Percentiles rank a stretch among this genome's conserved stretches.
Conservation (phyloP, 345 rosid species). For the Anastatica hierochuntica region DNA sequence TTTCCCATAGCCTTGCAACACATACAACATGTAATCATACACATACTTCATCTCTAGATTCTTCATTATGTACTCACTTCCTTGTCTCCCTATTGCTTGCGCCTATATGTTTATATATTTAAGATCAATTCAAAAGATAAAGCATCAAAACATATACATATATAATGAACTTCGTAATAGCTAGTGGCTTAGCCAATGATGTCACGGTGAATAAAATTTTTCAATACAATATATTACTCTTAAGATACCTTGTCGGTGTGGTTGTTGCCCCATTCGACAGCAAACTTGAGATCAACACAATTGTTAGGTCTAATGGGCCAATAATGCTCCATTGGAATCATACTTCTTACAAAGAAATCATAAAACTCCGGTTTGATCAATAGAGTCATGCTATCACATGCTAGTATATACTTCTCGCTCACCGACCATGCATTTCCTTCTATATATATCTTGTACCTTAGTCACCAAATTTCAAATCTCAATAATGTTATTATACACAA, state of each 20-base stretch:
- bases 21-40: conserved; percentile 45
- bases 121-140: too few species aligned
- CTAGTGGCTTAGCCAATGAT: too few species aligned
- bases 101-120: too few species aligned
- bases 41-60: conserved; percentile 33
- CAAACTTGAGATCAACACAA: conserved; percentile 33
- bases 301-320: conserved; percentile 36
- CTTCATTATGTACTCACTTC: conserved; percentile 26
- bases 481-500: not conserved
- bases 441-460: conserved; percentile 39
- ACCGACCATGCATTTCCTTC: conserved; percentile 51
- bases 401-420: conserved; percentile 42
- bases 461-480: too few species aligned
- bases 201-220: too few species aligned
- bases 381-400: conserved; percentile 37
- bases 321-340: conserved; percentile 40
- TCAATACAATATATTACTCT: too few species aligned
- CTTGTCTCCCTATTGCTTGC: conserved; percentile 28
- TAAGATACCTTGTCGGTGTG: conserved; percentile 34
- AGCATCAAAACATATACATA: too few species aligned
- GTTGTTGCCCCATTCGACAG: conserved; percentile 45
- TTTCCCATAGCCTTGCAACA: conserved; percentile 35
- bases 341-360: conserved; percentile 37
- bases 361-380: conserved; percentile 24
- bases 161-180: too few species aligned